A percentile compares a stretch with the other conserved stretches of the same genome.
Evolutionary conservation across 2,329 filamentous ascomycete species (phyloP).

Genomic region (Clonostachys solani): DNA sequence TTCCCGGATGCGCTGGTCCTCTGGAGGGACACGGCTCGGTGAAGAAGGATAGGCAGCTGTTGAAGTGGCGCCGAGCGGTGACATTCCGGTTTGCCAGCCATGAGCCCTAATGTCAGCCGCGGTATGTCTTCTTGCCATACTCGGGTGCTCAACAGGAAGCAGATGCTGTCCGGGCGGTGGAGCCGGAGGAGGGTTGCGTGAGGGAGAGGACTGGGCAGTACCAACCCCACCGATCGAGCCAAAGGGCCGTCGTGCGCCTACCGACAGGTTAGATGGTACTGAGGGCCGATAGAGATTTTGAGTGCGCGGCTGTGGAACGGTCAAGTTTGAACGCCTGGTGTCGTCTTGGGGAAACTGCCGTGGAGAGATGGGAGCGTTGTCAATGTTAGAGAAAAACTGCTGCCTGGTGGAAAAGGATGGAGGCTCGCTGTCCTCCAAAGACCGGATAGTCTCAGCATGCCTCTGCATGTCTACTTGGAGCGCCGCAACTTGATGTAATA

Average conservation of each 20-base stretch:
- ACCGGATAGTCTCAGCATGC: conserved; percentile 52
- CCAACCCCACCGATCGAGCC: conserved; percentile 79
- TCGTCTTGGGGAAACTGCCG: conserved; percentile 86
- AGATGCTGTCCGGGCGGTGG: conserved; percentile 64
- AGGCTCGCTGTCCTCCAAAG: conserved; percentile 60
- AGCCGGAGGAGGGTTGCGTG: conserved; percentile 61
- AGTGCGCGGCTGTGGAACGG: conserved; percentile 49
- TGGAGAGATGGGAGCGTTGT: conserved; percentile 80
- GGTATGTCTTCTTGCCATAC: conserved; percentile 80
- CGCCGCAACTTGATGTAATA: conserved; percentile 36
- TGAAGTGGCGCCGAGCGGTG: conserved; percentile 59
- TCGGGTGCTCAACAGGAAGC: conserved; percentile 59
- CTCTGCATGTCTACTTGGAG: conserved; percentile 58
- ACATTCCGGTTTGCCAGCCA: conserved; percentile 64
- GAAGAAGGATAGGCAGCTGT: conserved; percentile 51
- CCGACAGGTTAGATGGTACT: conserved; percentile 76
- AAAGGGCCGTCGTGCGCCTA: conserved; percentile 73
- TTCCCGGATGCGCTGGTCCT: conserved; percentile 54
- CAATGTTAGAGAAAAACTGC: conserved; percentile 62
- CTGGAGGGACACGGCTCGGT: conserved; percentile 41
- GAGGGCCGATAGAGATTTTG: conserved; percentile 70
- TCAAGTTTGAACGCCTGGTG: conserved; percentile 67
- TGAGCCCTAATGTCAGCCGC: conserved; percentile 92
- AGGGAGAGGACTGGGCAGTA: conserved; percentile 67
- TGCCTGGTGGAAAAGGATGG: conserved; percentile 57